Percentiles rank a stretch among this genome's conserved stretches.
These are phyloP conservation scores for Dothideomycetes sp. DNA, from an alignment of 2,329 filamentous ascomycete species.

Conservation along the genomic window DNA sequence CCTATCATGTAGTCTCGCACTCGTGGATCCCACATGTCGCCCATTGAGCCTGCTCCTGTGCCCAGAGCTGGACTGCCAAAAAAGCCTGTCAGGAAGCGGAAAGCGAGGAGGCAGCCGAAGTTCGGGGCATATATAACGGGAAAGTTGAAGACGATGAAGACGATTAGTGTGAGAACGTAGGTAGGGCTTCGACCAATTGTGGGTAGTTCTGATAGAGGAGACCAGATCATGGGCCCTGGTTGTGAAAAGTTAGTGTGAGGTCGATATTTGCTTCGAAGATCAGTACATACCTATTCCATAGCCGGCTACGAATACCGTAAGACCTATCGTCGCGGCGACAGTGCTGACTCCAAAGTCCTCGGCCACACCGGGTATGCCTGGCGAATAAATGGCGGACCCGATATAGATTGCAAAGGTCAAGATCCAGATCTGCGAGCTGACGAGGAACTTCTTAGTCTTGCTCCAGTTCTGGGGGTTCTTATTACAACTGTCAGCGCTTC, in stretches of 20 bases:
- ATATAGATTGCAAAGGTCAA: constrained; percentile 42
- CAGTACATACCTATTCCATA: constrained; percentile 36
- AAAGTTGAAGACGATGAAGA: constrained; percentile 41
- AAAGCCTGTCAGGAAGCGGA: constrained; percentile 43
- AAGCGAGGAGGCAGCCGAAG: constrained; percentile 40
- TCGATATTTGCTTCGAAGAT: too few relatives aligned
- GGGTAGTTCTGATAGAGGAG: constrained; percentile 39
- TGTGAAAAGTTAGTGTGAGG: background rate
- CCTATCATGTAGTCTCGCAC: constrained; percentile 29
- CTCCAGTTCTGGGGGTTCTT: constrained; percentile 30
- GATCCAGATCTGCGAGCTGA: constrained; percentile 37
- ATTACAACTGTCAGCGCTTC: too few relatives aligned
- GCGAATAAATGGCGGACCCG: constrained; percentile 40
- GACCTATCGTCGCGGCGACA: constrained; percentile 37
- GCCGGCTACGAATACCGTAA: constrained; percentile 40
- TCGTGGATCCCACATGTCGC: constrained; percentile 29
- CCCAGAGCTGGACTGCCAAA: constrained; percentile 36
- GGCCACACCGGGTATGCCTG: constrained; percentile 30
- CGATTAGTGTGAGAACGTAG: constrained; percentile 37
- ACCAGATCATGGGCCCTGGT: constrained; percentile 16
- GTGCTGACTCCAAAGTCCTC: constrained; percentile 32
- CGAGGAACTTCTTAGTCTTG: constrained; percentile 28
- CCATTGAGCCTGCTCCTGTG: constrained; percentile 33
- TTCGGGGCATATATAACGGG: constrained; percentile 26
- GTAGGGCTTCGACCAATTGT: constrained; percentile 37